Evolutionary conservation across 2,329 filamentous ascomycete genomes (phyloP).

Genomic region (Talaromyces sp.): DNA sequence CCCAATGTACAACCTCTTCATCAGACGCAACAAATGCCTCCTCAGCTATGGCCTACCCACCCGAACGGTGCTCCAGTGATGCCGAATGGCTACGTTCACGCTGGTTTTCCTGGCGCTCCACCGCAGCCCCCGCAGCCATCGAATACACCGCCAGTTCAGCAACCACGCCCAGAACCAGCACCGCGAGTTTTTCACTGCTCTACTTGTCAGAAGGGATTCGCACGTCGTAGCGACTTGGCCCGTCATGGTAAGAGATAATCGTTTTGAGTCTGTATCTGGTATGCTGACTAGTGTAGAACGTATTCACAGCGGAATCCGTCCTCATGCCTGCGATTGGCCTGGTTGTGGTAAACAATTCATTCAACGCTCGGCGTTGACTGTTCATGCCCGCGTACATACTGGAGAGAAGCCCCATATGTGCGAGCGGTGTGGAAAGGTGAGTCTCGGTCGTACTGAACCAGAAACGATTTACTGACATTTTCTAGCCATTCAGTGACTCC

Average conservation of each 20-base stretch:
- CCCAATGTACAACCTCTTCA: constrained; percentile 50
- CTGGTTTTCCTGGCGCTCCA: constrained; percentile 29
- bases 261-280: too few species aligned
- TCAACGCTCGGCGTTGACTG: constrained; percentile 88
- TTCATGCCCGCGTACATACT: constrained; percentile 91
- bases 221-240: constrained; percentile 85
- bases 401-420: constrained; percentile 99
- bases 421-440: constrained; percentile 90
- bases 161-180: constrained; percentile 40
- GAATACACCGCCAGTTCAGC: constrained; percentile 33
- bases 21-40: constrained; percentile 48
- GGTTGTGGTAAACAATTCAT: constrained; percentile 96
- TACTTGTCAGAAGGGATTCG: constrained; percentile 87
- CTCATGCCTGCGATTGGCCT: constrained; percentile 85
- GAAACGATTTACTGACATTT: neutral
- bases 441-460: constrained; percentile 19
- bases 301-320: constrained; percentile 86
- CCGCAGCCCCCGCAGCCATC: constrained; percentile 45
- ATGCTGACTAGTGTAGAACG: constrained; percentile 59
- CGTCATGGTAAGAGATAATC: constrained; percentile 69
- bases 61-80: constrained; percentile 51
- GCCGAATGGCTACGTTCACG: constrained; percentile 50
- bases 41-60: constrained; percentile 33
- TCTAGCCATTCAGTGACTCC: constrained; percentile 88
- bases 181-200: constrained; percentile 82